These are phyloP conservation scores for Anacardium occidentale DNA, from an alignment of 345 rosid genomes.

Conservation along the genomic window DNA sequence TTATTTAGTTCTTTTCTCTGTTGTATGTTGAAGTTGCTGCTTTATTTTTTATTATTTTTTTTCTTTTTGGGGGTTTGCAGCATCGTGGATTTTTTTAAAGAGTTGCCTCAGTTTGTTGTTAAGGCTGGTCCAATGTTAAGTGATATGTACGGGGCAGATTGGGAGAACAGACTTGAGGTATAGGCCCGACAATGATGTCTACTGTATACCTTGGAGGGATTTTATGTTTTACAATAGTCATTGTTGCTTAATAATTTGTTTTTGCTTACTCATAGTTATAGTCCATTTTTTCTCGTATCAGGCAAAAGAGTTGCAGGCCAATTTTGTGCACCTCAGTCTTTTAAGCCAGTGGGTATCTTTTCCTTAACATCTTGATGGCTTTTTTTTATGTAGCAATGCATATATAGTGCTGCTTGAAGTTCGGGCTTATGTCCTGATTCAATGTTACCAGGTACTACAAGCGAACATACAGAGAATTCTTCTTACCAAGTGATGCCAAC, in stretches of 20 bases:
- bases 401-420: neutral
- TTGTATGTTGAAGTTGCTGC: neutral
- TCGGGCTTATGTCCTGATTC: slow-evolving; percentile 15
- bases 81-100: slow-evolving; percentile 79
- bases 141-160: slow-evolving; percentile 65
- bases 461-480: slow-evolving; percentile 71
- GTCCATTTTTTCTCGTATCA: slow-evolving; percentile 28
- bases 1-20: neutral
- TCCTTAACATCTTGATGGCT: neutral
- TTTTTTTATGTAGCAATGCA: neutral
- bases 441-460: slow-evolving; percentile 63
- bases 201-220: neutral
- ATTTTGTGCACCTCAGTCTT: slow-evolving; percentile 77
- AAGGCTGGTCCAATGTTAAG: slow-evolving; percentile 74
- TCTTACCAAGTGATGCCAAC: slow-evolving; percentile 49
- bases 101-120: slow-evolving; percentile 82
- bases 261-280: slow-evolving; percentile 13
- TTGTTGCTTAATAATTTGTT: neutral
- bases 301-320: slow-evolving; percentile 86
- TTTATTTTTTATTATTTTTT: slow-evolving; percentile 4
- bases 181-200: neutral
- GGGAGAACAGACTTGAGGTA: slow-evolving; percentile 95
- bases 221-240: neutral
- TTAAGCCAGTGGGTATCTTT: slow-evolving; percentile 70
- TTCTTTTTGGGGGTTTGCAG: slow-evolving; percentile 38